phyloP scores from a whole-genome alignment of 495 filamentous ascomycete genomes.

The Penicillium parvum region DNA sequence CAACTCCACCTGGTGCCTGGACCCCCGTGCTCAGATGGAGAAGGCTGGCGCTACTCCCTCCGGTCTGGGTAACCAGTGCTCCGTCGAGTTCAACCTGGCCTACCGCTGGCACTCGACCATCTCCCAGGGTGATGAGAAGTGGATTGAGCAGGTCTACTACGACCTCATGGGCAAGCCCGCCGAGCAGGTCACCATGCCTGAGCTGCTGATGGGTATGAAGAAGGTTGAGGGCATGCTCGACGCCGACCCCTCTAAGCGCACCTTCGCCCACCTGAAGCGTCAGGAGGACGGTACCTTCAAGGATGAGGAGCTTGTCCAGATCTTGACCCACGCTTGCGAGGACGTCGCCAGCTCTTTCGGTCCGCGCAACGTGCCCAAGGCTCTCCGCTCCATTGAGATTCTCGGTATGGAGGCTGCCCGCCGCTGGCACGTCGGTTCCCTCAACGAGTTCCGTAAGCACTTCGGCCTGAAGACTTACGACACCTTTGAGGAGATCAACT shows the following conservation, averaged over 20 bases:
- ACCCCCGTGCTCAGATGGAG: slow-evolving; percentile 44
- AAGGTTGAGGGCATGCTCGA: slow-evolving; percentile 48
- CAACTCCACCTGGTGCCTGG: slow-evolving; percentile 72
- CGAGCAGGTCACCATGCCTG: slow-evolving; percentile 44
- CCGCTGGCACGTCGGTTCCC: slow-evolving; percentile 54
- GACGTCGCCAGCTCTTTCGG: slow-evolving; percentile 57
- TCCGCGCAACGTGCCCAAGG: slow-evolving; percentile 55
- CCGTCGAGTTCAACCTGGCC: slow-evolving; percentile 67
- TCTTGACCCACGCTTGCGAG: slow-evolving; percentile 55
- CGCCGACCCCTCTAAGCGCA: slow-evolving; percentile 50
- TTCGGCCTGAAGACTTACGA: slow-evolving; percentile 54
- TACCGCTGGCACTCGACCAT: slow-evolving; percentile 70
- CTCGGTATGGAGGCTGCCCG: slow-evolving; percentile 58
- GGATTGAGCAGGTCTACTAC: slow-evolving; percentile 57
- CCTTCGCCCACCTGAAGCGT: slow-evolving; percentile 55
- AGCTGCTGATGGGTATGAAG: slow-evolving; percentile 50
- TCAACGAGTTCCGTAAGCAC: slow-evolving; percentile 63
- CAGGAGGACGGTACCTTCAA: slow-evolving; percentile 53
- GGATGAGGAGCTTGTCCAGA: slow-evolving; percentile 59
- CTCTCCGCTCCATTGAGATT: slow-evolving; percentile 54
- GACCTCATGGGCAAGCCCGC: slow-evolving; percentile 53
- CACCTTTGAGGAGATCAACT: slow-evolving; percentile 60
- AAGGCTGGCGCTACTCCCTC: slow-evolving; percentile 54
- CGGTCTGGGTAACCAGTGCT: slow-evolving; percentile 67
- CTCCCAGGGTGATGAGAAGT: slow-evolving; percentile 59